Conservation (phyloP, 177 flowering plant species). For the Telopea speciosissima region DNA sequence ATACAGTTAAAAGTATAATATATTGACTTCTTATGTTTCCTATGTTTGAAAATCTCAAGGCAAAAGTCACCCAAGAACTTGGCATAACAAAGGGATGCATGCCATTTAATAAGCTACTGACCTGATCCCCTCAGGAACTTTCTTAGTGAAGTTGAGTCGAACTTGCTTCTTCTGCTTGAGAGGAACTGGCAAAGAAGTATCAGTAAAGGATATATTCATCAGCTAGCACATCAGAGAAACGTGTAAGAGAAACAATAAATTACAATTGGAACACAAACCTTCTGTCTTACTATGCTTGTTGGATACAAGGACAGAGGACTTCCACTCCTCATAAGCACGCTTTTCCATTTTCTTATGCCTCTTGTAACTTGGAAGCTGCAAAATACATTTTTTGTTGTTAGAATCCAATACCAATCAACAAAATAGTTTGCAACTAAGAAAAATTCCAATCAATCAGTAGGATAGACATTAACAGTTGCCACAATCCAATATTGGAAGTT, state of each 20-base stretch:
- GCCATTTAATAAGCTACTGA: constrained; percentile 26
- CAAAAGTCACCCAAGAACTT: neutral
- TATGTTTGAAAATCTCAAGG: neutral
- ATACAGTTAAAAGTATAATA: neutral
- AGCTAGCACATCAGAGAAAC: neutral
- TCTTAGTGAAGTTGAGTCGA: constrained; percentile 37
- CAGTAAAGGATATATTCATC: neutral
- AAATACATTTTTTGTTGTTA: neutral
- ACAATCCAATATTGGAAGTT: neutral
- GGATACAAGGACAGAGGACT: constrained; percentile 56
- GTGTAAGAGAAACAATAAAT: neutral
- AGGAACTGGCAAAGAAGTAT: constrained; percentile 19
- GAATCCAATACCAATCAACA: neutral
- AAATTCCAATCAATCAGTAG: neutral
- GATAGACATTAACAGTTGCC: neutral
- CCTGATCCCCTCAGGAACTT: constrained; percentile 24
- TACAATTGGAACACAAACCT: constrained; percentile 25
- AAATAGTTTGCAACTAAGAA: no score
- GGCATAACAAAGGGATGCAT: neutral
- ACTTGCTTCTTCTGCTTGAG: constrained; percentile 44
- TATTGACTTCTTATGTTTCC: neutral
- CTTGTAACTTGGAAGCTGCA: constrained; percentile 70
- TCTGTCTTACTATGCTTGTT: constrained; percentile 39
- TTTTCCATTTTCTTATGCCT: constrained; percentile 49
- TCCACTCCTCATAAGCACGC: constrained; percentile 64